Evolutionary conservation across 2,329 filamentous ascomycete species (phyloP).

Genomic region (Aspergillus sp.): DNA sequence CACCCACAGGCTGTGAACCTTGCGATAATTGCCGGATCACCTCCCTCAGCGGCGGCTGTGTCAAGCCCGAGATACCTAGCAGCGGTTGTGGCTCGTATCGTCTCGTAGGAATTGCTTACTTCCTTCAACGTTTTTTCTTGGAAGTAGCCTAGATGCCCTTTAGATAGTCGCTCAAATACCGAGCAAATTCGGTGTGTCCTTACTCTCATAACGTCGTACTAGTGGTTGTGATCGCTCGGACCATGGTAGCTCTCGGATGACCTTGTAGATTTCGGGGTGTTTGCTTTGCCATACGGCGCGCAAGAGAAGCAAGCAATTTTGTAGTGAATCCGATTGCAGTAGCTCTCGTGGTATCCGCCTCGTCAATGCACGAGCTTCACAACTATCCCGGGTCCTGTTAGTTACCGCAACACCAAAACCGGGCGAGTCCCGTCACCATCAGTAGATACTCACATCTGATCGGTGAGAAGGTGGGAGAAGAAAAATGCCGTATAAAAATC

Average conservation of each 20-base stretch:
- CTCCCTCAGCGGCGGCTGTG: slow-evolving; percentile 23
- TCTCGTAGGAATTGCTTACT: slow-evolving; percentile 40
- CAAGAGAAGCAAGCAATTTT: slow-evolving; percentile 36
- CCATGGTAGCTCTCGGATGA: slow-evolving; percentile 36
- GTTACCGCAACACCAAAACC: not conserved
- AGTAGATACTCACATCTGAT: slow-evolving; percentile 37
- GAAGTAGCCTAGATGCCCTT: slow-evolving; percentile 31
- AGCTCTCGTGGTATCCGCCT: slow-evolving; percentile 35
- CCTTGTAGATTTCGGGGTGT: slow-evolving; percentile 35
- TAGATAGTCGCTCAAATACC: not conserved
- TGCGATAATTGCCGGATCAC: slow-evolving; percentile 29
- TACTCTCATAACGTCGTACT: slow-evolving; percentile 38
- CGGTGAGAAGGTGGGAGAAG: slow-evolving; percentile 39
- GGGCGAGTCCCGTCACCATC: not conserved
- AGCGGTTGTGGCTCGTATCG: slow-evolving; percentile 37
- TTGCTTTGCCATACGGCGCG: slow-evolving; percentile 41
- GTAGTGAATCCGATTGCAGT: slow-evolving; percentile 29
- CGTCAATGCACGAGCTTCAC: slow-evolving; percentile 42
- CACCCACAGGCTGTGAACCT: slow-evolving; percentile 38
- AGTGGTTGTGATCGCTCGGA: slow-evolving; percentile 31
- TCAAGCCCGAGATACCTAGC: slow-evolving; percentile 40
- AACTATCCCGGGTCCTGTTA: slow-evolving; percentile 22
- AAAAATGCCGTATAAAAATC: slow-evolving; percentile 42
- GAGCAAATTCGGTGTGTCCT: slow-evolving; percentile 4
- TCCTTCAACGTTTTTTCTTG: slow-evolving; percentile 39